Conservation (phyloP, 148 eudicot genomes). For the Fagopyrum homotropicum region DNA sequence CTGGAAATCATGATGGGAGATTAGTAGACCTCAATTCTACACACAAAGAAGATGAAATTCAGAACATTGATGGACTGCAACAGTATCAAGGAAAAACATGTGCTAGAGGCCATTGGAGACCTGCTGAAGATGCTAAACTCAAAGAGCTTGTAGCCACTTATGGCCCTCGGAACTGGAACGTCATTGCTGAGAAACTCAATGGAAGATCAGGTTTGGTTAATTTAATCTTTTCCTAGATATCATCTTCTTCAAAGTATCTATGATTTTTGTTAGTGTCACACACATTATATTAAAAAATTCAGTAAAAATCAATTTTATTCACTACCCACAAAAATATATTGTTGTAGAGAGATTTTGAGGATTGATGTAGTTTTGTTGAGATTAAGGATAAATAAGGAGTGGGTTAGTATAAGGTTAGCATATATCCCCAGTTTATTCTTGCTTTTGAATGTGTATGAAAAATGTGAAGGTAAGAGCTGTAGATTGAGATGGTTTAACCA, state of each 20-base stretch:
- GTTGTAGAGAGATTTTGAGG: too few relatives aligned
- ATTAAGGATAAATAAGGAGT: too few relatives aligned
- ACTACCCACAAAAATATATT: too few relatives aligned
- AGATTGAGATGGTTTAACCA: constrained; percentile 93
- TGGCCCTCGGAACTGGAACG: constrained; percentile 90
- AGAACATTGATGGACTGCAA: background rate
- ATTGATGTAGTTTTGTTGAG: too few relatives aligned
- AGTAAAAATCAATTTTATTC: too few relatives aligned
- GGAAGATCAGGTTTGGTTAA: constrained; percentile 63
- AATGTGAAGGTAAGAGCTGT: constrained; percentile 62
- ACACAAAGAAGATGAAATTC: background rate
- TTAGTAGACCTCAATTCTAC: background rate
- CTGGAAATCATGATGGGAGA: background rate
- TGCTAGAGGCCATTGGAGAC: constrained; percentile 88
- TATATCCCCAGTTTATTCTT: background rate
- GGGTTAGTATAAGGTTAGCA: too few relatives aligned
- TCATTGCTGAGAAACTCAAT: constrained; percentile 70
- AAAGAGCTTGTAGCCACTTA: constrained; percentile 69
- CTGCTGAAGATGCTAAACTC: constrained; percentile 66
- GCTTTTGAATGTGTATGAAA: too few relatives aligned
- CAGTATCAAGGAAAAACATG: constrained; percentile 31
- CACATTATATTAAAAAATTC: too few relatives aligned
- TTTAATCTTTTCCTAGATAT: background rate
- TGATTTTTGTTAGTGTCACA: too few relatives aligned
- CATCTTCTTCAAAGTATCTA: too few relatives aligned